Percentiles rank a stretch among this genome's conserved stretches.
phyloP scores from a whole-genome alignment of 495 filamentous ascomycete genomes.

The Melanomma pulvis-pyrius region DNA sequence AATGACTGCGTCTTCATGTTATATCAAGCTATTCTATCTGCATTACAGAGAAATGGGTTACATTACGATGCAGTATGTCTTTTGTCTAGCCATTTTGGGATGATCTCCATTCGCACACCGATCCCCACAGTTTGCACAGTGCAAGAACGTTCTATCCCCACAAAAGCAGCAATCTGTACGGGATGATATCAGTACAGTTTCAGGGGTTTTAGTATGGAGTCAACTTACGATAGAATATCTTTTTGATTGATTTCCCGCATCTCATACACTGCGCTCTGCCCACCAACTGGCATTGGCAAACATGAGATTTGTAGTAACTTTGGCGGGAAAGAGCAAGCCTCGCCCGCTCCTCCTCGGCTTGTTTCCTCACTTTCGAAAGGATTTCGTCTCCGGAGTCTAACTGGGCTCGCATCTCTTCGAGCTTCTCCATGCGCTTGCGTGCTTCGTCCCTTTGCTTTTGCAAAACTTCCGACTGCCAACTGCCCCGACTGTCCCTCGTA shows the following conservation, averaged over 20 bases:
- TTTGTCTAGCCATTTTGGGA: conserved; percentile 3
- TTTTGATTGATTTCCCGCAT: neutral
- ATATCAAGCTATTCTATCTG: too few species aligned
- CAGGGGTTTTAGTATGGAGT: neutral
- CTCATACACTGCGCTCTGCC: neutral
- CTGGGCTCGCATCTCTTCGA: neutral
- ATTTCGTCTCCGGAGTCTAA: too few species aligned
- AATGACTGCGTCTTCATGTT: too few species aligned
- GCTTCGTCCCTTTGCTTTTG: neutral
- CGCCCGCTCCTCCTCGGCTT: too few species aligned
- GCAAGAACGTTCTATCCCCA: conserved; percentile 2
- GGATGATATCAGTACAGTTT: neutral
- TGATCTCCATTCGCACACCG: neutral
- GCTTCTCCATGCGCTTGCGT: neutral
- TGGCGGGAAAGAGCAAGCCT: neutral
- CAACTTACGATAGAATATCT: conserved; percentile 13
- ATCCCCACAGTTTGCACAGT: conserved; percentile 12
- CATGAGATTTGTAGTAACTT: neutral
- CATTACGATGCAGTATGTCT: conserved; percentile 6
- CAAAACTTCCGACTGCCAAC: neutral
- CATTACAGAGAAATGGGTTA: too few species aligned
- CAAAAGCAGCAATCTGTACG: conserved; percentile 18
- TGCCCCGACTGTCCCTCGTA: neutral
- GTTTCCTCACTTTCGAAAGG: too few species aligned
- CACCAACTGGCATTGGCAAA: neutral